Base-by-base conservation (phyloP, 1,284 basidiomycete genomes). In the Anthracocystis panici-leucophaei region DNA sequence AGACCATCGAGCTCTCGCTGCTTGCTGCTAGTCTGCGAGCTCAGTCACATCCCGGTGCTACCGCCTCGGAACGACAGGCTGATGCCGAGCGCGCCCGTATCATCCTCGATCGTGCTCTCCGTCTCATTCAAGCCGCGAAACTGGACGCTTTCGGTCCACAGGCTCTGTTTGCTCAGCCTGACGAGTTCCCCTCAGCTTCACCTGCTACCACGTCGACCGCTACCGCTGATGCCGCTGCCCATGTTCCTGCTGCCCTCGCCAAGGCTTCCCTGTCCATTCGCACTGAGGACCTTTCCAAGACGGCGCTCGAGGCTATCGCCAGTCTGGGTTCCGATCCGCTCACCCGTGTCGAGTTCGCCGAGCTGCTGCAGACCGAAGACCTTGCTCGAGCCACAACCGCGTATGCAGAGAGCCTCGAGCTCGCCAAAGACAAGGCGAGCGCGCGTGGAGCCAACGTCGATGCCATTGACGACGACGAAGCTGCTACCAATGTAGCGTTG, bases 61-160 rank as follows among this genome's bases (percentile, higher is more conserved):
- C 69, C 44, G 55, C 75, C 20, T 56, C 72, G n/a, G 76, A 79
- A 52, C 55, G 60, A 27, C 63, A 57, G 12, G 61, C 62, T 2
- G 79, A 81, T 60, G 75, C 67, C 23, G 71, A 79, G 35, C 71
- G 68, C 31, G 81, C 82, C 5, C 70, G 82, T 5, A 56, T 77
- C 57, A 73, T 78, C 35, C 74, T 84, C n/a, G 81, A 83, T n/a
- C 75, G 81, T 23, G 71, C 73, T 2, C 58, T 84, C 33, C 75
- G 77, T 50, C 61, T 78, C 46, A 62, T 77, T 51, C 78, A 82
- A 41, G 80, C 82, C 20, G 77, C 76, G 27, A 61, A 62, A 27
- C 62, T 66, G 48, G 66, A 77, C 20, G 65, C 63, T 12, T 72
- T 58, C 31, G 75, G 75, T 27, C 55, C 62, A 0, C 71, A 63